These are phyloP conservation scores for Podaxis pistillaris DNA, from an alignment of 768 basidiomycete genomes.

Conservation along the genomic window DNA sequence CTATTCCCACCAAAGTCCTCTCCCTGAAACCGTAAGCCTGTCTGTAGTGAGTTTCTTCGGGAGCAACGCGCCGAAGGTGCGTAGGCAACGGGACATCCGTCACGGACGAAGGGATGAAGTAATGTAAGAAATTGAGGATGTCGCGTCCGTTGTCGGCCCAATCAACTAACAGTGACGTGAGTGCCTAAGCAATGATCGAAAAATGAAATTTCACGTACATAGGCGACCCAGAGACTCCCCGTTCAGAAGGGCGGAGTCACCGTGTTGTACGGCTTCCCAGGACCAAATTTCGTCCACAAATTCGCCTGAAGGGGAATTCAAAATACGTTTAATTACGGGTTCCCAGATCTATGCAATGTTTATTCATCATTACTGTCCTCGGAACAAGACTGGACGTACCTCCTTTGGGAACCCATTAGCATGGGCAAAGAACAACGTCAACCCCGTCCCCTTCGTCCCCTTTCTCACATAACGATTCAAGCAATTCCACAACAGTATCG, in stretches of 20 bases:
- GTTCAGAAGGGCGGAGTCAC: slow-evolving; percentile 80
- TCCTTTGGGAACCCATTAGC: slow-evolving; percentile 91
- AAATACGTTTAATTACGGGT: slow-evolving; percentile 52
- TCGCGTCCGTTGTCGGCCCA: slow-evolving; percentile 81
- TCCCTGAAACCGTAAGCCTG: slow-evolving; percentile 43
- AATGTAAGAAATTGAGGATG: slow-evolving; percentile 68
- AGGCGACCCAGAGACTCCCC: slow-evolving; percentile 40
- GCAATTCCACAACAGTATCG: slow-evolving; percentile 61
- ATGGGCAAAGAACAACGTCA: slow-evolving; percentile 78
- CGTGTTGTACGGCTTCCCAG: slow-evolving; percentile 84
- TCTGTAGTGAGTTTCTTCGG: slow-evolving; percentile 40
- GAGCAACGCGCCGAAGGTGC: slow-evolving; percentile 49
- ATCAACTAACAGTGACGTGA: slow-evolving; percentile 46
- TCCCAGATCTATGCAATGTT: slow-evolving; percentile 68
- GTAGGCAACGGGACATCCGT: slow-evolving; percentile 42
- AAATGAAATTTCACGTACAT: background rate
- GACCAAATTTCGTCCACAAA: slow-evolving; percentile 72
- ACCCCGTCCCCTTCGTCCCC: slow-evolving; percentile 33
- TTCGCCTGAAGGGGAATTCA: slow-evolving; percentile 38
- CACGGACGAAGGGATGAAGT: slow-evolving; percentile 56
- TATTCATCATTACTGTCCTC: background rate
- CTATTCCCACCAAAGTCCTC: slow-evolving; percentile 65
- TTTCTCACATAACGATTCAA: slow-evolving; percentile 66
- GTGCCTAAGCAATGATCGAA: background rate
- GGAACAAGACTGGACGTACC: slow-evolving; percentile 36